Percentiles rank a stretch among this genome's conserved stretches.
Conservation (phyloP, 192 early-diverging fungal genomes). For the Backusella circina region DNA sequence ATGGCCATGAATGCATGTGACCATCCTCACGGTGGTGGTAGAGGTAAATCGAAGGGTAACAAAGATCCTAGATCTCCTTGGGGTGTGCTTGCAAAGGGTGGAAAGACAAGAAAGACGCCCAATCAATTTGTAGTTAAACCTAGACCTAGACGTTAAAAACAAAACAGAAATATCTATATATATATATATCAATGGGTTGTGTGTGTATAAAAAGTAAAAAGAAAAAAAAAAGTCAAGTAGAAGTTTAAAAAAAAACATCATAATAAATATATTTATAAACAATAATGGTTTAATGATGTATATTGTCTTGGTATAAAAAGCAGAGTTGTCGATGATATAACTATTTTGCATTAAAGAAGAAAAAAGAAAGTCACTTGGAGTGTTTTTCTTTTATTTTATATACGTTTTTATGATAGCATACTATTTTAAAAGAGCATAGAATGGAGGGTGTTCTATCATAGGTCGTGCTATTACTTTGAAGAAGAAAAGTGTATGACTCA, state of each 20-base stretch:
- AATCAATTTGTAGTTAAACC: conserved; percentile 71
- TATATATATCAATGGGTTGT: background rate
- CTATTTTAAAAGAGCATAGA: no score
- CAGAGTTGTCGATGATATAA: background rate
- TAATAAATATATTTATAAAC: conserved; percentile 1
- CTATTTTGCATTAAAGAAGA: background rate
- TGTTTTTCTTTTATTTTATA: no score
- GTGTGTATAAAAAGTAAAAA: background rate
- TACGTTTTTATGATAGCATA: no score
- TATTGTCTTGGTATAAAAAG: no score
- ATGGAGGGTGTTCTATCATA: no score
- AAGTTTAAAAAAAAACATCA: no score
- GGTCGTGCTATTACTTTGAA: no score
- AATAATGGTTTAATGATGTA: background rate
- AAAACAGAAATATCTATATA: background rate
- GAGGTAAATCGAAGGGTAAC: conserved; percentile 90
- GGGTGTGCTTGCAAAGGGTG: conserved; percentile 92
- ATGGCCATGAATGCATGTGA: conserved; percentile 92
- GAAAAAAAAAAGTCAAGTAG: no score
- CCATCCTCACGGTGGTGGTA: conserved; percentile 98
- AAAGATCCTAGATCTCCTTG: conserved; percentile 85
- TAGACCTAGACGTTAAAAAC: conserved; percentile 55
- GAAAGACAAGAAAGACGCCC: conserved; percentile 70
- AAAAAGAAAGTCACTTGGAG: background rate
- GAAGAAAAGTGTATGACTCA: no score